Conservation (phyloP, 352 stramenopile species). For the Pythium periplocum region DNA sequence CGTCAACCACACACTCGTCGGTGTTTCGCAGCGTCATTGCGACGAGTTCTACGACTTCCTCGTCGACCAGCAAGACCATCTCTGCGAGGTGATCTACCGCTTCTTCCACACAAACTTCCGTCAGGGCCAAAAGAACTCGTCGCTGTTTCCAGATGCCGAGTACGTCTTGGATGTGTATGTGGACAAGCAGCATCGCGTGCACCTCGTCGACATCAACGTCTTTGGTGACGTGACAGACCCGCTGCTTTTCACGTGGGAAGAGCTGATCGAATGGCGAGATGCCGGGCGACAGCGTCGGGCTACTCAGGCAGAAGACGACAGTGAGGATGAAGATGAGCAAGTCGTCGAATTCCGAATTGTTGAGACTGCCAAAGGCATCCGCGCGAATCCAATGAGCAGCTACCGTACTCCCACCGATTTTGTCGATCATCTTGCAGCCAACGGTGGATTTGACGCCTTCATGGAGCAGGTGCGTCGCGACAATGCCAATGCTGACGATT, state of each 20-base stretch:
- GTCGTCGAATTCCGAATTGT: slow-evolving; percentile 78
- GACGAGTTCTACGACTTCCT: slow-evolving; percentile 91
- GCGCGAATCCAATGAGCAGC: slow-evolving; percentile 56
- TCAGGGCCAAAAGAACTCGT: neutral
- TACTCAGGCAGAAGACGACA: slow-evolving; percentile 1
- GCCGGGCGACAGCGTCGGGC: slow-evolving; percentile 13
- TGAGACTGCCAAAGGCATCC: slow-evolving; percentile 55
- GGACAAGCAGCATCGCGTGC: slow-evolving; percentile 89
- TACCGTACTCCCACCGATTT: slow-evolving; percentile 86
- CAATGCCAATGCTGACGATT: slow-evolving; percentile 25
- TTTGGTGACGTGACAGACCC: slow-evolving; percentile 90
- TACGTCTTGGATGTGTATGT: slow-evolving; percentile 94
- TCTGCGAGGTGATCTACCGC: slow-evolving; percentile 59
- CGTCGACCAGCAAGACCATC: slow-evolving; percentile 54
- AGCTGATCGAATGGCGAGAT: slow-evolving; percentile 47
- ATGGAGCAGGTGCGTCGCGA: slow-evolving; percentile 81
- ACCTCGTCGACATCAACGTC: slow-evolving; percentile 94
- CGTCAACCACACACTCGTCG: slow-evolving; percentile 65
- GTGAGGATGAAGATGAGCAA: slow-evolving; percentile 31
- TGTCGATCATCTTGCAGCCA: slow-evolving; percentile 66
- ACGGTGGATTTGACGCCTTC: slow-evolving; percentile 74
- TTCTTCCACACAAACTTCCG: slow-evolving; percentile 62
- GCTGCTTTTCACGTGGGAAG: slow-evolving; percentile 91
- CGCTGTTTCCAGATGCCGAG: slow-evolving; percentile 61
- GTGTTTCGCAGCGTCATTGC: slow-evolving; percentile 89